Base-by-base conservation (phyloP, 1,284 basidiomycete species). In the Apiotrichum sp. region DNA sequence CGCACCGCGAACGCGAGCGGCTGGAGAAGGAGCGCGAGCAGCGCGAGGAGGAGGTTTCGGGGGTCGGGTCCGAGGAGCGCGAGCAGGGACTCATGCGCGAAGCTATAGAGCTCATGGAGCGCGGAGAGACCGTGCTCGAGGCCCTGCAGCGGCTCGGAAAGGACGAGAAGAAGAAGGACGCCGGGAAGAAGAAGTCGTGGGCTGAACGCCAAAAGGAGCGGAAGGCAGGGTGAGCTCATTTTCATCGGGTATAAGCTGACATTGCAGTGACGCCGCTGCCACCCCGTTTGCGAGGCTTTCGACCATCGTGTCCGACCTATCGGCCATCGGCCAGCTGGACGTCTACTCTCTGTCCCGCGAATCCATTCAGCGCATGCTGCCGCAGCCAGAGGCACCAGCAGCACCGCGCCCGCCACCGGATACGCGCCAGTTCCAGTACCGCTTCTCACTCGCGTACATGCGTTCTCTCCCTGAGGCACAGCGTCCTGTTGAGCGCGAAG, bases 41-140 rank as follows among this genome's bases (percentile, higher is more conserved):
- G 53, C 63, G 65, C 42, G 77, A 77, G 61, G 58, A 66, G 82
- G 69, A 72, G 85, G 13, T 76, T 80, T 66, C 81, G 79, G 65
- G 64, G 36, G 57, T 57, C 46, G 60, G 63, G 51, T 60, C 64
- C 47, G 74, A 74, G 42, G 86, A 87, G 52, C 70, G 71, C 52
- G 86, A 86, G 75, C 78, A 79, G 54, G 80, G 81, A 11, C 67
- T 92, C 62, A 83, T 93, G 74, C 78, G 81, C 63, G 80, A 86
- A 56, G 79, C 93, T 3, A 78, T 93, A 2, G 78, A 79, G 9
- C 78, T 86, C 72, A 81, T 98, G 72, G 86, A 88, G 75, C 87
- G 88, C 60, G 90, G 90, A 3, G 95, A 98, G 77, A 88, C 88
- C 0, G 88, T 98, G 1, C 78, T 97, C 31, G 88, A 91, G 70